A percentile compares a stretch with the other conserved stretches of the same genome.
Conservation (phyloP, 768 basidiomycete genomes). For the Suillus fuscotomentosus region DNA sequence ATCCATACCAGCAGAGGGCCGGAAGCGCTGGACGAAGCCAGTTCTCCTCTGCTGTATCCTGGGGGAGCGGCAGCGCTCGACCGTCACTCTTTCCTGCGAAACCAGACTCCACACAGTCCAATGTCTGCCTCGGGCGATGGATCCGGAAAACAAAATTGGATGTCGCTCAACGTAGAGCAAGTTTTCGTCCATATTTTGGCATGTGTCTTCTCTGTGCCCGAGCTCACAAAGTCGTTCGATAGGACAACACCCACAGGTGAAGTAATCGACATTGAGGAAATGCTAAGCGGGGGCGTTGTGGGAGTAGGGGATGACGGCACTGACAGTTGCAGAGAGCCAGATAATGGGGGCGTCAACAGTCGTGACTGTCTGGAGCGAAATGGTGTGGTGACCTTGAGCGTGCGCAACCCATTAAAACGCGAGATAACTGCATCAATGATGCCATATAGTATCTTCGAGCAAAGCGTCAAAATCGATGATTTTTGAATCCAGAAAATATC, state of each 20-base stretch:
- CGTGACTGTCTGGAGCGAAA: slow-evolving; percentile 27
- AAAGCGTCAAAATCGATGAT: not conserved
- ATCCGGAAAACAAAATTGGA: slow-evolving; percentile 31
- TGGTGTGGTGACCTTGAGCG: slow-evolving; percentile 30
- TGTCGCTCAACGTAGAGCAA: slow-evolving; percentile 25
- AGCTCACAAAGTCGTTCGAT: slow-evolving; percentile 28
- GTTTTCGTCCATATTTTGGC: slow-evolving; percentile 28
- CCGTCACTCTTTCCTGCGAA: slow-evolving; percentile 18
- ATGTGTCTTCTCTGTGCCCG: slow-evolving; percentile 23
- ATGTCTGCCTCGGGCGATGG: slow-evolving; percentile 23
- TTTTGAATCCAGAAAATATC: not conserved
- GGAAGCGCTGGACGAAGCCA: too few species aligned
- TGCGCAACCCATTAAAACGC: slow-evolving; percentile 27
- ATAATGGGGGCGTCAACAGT: not conserved
- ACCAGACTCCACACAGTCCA: slow-evolving; percentile 32
- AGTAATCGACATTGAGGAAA: slow-evolving; percentile 1
- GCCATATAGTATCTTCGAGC: slow-evolving; percentile 23
- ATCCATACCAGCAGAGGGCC: not conserved
- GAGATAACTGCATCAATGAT: slow-evolving; percentile 31
- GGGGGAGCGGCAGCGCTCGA: not conserved
- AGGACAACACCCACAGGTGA: not conserved
- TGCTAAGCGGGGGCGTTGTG: not conserved
- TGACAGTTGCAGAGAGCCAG: slow-evolving; percentile 2
- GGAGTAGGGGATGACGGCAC: slow-evolving; percentile 14
- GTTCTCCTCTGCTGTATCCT: not conserved